Evolutionary conservation across 2,329 filamentous ascomycete species (phyloP).

Genomic region (Fusarium sarcochroum): DNA sequence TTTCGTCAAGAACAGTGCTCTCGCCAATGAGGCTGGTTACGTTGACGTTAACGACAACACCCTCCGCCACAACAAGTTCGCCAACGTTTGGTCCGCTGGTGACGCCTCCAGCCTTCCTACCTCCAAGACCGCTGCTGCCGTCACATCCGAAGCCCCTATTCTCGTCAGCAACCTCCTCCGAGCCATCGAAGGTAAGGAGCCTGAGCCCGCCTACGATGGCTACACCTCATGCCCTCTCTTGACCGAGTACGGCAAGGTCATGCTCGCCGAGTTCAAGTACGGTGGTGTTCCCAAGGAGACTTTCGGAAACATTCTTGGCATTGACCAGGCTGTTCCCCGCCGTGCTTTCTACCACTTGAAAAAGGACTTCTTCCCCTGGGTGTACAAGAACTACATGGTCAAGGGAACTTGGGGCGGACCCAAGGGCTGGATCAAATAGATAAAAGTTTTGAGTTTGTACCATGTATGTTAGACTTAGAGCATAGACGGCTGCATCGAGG

Average conservation of each 20-base stretch:
- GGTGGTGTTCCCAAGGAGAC: conserved; percentile 74
- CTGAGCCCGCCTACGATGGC: conserved; percentile 64
- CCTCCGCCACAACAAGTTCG: conserved; percentile 66
- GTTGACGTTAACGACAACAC: conserved; percentile 70
- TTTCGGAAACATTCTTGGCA: conserved; percentile 66
- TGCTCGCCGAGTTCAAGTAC: conserved; percentile 77
- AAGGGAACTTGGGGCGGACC: conserved; percentile 75
- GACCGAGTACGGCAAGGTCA: conserved; percentile 72
- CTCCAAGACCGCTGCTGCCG: conserved; percentile 68
- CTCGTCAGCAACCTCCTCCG: conserved; percentile 64
- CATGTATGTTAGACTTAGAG: conserved; percentile 22
- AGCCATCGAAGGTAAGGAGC: conserved; percentile 60
- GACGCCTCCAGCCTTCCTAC: conserved; percentile 72
- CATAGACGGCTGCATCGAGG: conserved; percentile 6
- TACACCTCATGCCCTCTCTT: conserved; percentile 69
- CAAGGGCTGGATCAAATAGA: conserved; percentile 61
- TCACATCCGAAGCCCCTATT: conserved; percentile 66
- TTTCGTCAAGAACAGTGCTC: conserved; percentile 66
- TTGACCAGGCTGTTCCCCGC: conserved; percentile 70
- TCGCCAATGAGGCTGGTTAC: conserved; percentile 69
- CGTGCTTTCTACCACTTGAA: conserved; percentile 73
- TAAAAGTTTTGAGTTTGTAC: conserved; percentile 19
- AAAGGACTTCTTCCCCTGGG: conserved; percentile 78
- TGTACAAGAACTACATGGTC: conserved; percentile 72
- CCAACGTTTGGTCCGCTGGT: conserved; percentile 71